These are phyloP conservation scores for Malassezia caprae DNA, from an alignment of 1,284 basidiomycete genomes.

Conservation along the genomic window DNA sequence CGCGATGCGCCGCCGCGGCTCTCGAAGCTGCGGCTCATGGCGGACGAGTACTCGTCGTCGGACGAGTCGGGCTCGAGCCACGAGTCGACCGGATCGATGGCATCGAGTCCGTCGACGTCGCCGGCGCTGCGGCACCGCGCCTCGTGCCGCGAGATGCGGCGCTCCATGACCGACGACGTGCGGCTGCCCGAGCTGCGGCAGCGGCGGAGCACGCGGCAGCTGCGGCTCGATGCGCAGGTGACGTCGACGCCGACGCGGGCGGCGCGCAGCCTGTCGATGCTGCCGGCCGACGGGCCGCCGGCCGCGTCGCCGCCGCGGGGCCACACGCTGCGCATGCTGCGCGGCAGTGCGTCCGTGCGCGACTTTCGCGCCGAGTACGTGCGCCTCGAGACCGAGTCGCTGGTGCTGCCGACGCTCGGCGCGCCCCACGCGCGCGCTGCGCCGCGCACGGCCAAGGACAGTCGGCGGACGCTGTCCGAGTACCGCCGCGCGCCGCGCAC, in stretches of 20 bases:
- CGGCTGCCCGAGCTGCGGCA: conserved; percentile 4
- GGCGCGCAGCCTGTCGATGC: not conserved
- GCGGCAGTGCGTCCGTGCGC: conserved; percentile 16
- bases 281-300: not conserved
- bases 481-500: conserved; percentile 30
- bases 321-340: conserved; percentile 3
- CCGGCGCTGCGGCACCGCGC: conserved; percentile 1
- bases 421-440: not conserved
- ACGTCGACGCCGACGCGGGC: conserved; percentile 17
- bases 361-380: conserved; percentile 13
- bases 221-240: conserved; percentile 18
- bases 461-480: conserved; percentile 38
- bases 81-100: not conserved
- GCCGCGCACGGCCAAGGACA: conserved; percentile 17
- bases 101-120: not conserved
- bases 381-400: not conserved
- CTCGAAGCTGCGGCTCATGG: not conserved
- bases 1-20: not conserved
- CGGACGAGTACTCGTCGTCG: not conserved
- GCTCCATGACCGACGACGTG: not conserved
- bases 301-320: conserved; percentile 1
- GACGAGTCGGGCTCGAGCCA: not conserved
- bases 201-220: conserved; percentile 19
- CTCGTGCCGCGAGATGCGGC: conserved; percentile 6
- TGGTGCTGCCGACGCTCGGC: conserved; percentile 9